phyloP scores from a whole-genome alignment of 768 basidiomycete genomes.

The Leccinum aurantiacum region DNA sequence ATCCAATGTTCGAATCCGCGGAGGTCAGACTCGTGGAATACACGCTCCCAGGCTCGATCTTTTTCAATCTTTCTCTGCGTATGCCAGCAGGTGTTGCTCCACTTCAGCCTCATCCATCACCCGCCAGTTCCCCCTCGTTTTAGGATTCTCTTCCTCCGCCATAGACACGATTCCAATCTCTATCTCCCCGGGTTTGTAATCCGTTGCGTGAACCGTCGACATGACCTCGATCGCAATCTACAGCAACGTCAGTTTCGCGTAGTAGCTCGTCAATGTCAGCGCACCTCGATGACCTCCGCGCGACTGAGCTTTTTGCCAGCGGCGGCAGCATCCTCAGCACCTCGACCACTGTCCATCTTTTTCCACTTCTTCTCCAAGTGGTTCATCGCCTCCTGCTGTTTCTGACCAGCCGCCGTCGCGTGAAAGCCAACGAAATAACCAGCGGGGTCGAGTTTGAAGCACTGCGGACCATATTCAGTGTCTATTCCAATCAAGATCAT shows the following conservation, averaged over 20 bases:
- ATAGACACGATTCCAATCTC: conserved; percentile 93
- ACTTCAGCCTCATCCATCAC: conserved; percentile 77
- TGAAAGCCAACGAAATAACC: conserved; percentile 99
- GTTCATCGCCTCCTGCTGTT: conserved; percentile 99
- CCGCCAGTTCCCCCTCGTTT: conserved; percentile 76
- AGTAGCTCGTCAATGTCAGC: conserved; percentile 19
- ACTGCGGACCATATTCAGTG: conserved; percentile 89
- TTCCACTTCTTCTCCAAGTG: conserved; percentile 99
- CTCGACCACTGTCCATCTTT: conserved; percentile 76
- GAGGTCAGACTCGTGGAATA: background rate
- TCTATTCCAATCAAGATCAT: conserved; percentile 97
- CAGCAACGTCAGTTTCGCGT: conserved; percentile 3
- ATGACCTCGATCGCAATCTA: conserved; percentile 94
- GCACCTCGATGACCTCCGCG: conserved; percentile 86
- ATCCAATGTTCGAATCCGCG: background rate
- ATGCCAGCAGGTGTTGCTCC: conserved; percentile 77
- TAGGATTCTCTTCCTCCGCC: conserved; percentile 66
- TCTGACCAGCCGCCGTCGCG: conserved; percentile 93
- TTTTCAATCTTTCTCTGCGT: conserved; percentile 79
- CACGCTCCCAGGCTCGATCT: conserved; percentile 20
- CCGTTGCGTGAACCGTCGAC: conserved; percentile 91
- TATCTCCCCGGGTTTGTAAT: conserved; percentile 94
- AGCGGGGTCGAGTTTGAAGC: conserved; percentile 97
- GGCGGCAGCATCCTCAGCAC: conserved; percentile 74
- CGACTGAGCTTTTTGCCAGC: conserved; percentile 74